These are phyloP conservation scores for Pseudonitzschia pungens DNA, from an alignment of 108 stramenopile genomes.

Conservation along the genomic window DNA sequence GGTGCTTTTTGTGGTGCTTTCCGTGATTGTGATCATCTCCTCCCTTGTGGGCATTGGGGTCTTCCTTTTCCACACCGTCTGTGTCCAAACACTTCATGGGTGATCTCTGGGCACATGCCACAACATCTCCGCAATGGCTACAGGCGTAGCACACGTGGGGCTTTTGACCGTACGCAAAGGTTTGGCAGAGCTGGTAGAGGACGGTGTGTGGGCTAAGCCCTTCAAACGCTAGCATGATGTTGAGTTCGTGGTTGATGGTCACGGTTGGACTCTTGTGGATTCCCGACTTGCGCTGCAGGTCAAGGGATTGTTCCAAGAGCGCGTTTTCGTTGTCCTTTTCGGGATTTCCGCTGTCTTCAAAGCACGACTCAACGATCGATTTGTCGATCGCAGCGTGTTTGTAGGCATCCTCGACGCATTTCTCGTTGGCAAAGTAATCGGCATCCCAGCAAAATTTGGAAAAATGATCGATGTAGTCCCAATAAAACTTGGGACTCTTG, in stretches of 20 bases:
- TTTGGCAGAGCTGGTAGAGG: slow-evolving; percentile 82
- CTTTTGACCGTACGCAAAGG: slow-evolving; percentile 66
- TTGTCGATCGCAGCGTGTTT: slow-evolving; percentile 60
- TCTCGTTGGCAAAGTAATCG: slow-evolving; percentile 67
- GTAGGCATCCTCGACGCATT: slow-evolving; percentile 82
- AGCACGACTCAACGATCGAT: slow-evolving; percentile 74
- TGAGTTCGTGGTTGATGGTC: slow-evolving; percentile 72
- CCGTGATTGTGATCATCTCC: not conserved
- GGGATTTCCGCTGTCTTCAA: slow-evolving; percentile 79
- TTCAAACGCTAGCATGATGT: slow-evolving; percentile 29
- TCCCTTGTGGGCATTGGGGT: slow-evolving; percentile 7
- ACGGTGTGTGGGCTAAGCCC: slow-evolving; percentile 57
- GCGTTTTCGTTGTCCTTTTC: slow-evolving; percentile 53
- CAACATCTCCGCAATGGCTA: slow-evolving; percentile 35
- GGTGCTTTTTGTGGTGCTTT: slow-evolving; percentile 6
- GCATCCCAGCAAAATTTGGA: slow-evolving; percentile 45
- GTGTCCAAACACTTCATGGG: slow-evolving; percentile 30
- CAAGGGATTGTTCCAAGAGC: slow-evolving; percentile 65
- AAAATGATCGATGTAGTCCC: slow-evolving; percentile 90
- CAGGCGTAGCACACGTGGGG: slow-evolving; percentile 66
- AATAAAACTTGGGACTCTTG: slow-evolving; percentile 62
- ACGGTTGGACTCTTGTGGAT: slow-evolving; percentile 68
- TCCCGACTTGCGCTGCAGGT: slow-evolving; percentile 40
- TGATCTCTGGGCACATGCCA: slow-evolving; percentile 24
- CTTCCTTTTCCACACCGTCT: slow-evolving; percentile 23